These are phyloP conservation scores for Andrographis paniculata DNA, from an alignment of 305 asterid genomes.

Conservation along the genomic window DNA sequence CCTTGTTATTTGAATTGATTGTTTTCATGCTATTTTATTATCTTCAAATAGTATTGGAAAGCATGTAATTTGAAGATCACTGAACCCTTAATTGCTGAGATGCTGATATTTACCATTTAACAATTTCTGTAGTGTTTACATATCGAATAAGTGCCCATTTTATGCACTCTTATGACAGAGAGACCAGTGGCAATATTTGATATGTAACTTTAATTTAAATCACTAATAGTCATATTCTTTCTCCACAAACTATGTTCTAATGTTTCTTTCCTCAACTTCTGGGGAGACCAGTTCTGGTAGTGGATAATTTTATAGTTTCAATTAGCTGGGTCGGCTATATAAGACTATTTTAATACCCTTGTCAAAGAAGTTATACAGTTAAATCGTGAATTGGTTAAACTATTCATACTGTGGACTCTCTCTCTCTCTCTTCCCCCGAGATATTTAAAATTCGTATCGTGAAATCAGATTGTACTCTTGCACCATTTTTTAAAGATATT, in stretches of 20 bases:
- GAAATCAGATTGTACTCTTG: not conserved
- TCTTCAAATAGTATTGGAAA: no score
- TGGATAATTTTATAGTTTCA: not conserved
- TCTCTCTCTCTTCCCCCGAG: no score
- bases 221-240: not conserved
- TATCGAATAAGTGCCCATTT: not conserved
- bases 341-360: not conserved
- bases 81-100: no score
- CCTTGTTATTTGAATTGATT: not conserved
- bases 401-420: no score
- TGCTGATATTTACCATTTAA: not conserved
- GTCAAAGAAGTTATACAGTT: not conserved
- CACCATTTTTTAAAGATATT: constrained; percentile 3
- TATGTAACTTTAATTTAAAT: no score
- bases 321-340: not conserved
- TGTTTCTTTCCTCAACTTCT: not conserved
- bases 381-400: no score
- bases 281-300: not conserved
- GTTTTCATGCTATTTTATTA: not conserved
- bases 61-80: no score
- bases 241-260: not conserved
- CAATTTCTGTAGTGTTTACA: not conserved
- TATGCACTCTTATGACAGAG: not conserved
- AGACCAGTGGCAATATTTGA: not conserved
- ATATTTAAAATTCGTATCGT: not conserved